Conservation (phyloP, 2,329 filamentous ascomycete genomes). For the Calonectria henricotiae region DNA sequence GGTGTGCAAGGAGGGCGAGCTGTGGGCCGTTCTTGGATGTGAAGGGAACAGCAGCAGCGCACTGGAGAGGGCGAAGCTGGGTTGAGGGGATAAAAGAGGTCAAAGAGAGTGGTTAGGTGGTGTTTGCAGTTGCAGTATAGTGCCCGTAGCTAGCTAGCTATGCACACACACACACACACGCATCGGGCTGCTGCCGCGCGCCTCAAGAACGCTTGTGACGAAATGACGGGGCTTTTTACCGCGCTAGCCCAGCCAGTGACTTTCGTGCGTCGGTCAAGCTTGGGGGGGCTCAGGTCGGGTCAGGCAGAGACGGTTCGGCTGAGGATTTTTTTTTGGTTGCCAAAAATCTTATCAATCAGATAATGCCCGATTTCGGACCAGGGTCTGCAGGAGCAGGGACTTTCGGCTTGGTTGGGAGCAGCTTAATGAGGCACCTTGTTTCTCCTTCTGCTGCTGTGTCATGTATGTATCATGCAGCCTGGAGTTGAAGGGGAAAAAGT, state of each 20-base stretch:
- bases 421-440: conserved; percentile 2
- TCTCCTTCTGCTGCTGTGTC: neutral
- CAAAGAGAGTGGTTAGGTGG: neutral
- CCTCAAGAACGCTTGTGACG: conserved; percentile 18
- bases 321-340: conserved; percentile 4
- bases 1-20: neutral
- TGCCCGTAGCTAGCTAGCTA: neutral
- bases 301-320: neutral
- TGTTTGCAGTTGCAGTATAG: neutral
- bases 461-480: neutral
- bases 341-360: conserved; percentile 49
- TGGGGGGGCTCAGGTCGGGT: neutral
- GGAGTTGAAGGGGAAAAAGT: neutral
- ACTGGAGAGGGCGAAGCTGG: neutral
- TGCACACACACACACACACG: neutral
- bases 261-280: conserved; percentile 7
- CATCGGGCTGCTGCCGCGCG: conserved; percentile 3
- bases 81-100: conserved; percentile 23
- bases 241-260: conserved; percentile 16
- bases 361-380: conserved; percentile 41
- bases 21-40: neutral
- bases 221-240: conserved; percentile 10
- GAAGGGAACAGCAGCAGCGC: neutral
- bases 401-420: neutral
- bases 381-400: conserved; percentile 16